Conservation (phyloP, 192 early-diverging fungal species). For the Backusella macrospora region DNA sequence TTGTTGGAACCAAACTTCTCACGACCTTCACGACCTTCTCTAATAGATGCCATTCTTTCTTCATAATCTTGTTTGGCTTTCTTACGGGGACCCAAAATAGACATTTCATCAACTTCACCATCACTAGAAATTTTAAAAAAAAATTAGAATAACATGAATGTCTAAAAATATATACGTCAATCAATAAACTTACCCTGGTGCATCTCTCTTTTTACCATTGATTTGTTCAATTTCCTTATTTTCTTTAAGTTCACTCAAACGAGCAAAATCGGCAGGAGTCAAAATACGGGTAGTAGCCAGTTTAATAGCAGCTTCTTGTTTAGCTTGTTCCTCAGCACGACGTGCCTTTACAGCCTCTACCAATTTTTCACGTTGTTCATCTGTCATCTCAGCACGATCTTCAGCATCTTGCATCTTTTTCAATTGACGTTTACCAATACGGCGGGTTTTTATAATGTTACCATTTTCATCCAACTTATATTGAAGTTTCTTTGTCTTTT, state of each 20-base stretch:
- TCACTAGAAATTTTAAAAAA: neutral
- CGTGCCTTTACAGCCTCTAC: constrained; percentile 43
- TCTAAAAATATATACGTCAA: neutral
- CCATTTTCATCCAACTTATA: constrained; percentile 17
- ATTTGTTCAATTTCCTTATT: constrained; percentile 59
- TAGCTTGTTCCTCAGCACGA: constrained; percentile 49
- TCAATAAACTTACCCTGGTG: constrained; percentile 20
- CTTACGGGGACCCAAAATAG: constrained; percentile 66
- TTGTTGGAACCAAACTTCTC: constrained; percentile 89
- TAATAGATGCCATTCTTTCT: constrained; percentile 84
- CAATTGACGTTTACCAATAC: constrained; percentile 48
- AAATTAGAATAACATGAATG: neutral
- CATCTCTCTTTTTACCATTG: constrained; percentile 26
- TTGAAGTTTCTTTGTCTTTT: constrained; percentile 2
- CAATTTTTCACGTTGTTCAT: constrained; percentile 46
- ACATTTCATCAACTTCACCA: constrained; percentile 43
- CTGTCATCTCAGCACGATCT: constrained; percentile 31
- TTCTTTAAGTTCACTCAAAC: constrained; percentile 76
- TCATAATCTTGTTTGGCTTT: constrained; percentile 92
- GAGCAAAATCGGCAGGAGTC: constrained; percentile 90
- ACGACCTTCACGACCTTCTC: constrained; percentile 88
- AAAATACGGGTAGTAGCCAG: constrained; percentile 69
- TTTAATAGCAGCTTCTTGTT: constrained; percentile 48
- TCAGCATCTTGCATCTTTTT: constrained; percentile 44
- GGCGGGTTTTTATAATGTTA: constrained; percentile 31